Evolutionary conservation across 371 early-diverging fungal species (phyloP).

Genomic region (Mortierella sp.): DNA sequence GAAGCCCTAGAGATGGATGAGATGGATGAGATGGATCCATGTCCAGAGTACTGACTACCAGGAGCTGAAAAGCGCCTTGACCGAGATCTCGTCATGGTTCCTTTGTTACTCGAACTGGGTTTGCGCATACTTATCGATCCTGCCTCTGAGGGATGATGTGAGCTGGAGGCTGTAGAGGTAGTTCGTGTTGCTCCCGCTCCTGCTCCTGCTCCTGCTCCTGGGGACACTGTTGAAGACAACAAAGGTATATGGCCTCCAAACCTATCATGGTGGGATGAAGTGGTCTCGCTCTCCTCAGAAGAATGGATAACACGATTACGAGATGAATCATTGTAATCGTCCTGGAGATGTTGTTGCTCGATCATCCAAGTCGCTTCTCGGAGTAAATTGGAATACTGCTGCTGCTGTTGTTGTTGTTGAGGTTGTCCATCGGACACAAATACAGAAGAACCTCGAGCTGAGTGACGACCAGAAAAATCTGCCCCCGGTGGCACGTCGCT

Average conservation of each 20-base stretch:
- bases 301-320: background rate
- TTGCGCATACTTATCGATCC: background rate
- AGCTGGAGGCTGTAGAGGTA: too few species aligned
- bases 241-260: background rate
- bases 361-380: conserved; percentile 44
- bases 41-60: conserved; percentile 22
- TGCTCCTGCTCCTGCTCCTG: background rate
- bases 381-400: conserved; percentile 37
- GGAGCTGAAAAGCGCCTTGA: conserved; percentile 46
- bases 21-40: conserved; percentile 15
- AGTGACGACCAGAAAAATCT: conserved; percentile 16
- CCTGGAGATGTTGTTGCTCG: conserved; percentile 28
- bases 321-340: background rate
- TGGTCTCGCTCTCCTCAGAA: background rate
- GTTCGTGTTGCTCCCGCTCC: background rate
- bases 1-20: conserved; percentile 11
- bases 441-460: conserved; percentile 19
- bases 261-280: background rate
- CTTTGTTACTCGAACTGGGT: conserved; percentile 12
- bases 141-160: background rate
- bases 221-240: background rate
- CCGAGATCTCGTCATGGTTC: conserved; percentile 23
- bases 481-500: conserved; percentile 31
- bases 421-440: background rate
- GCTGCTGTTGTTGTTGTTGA: conserved; percentile 21